Evolutionary conservation across 2,329 filamentous ascomycete genomes (phyloP), one percentile per base, ranked within the genome.

Genomic region (Canariomyces notabilis): DNA sequence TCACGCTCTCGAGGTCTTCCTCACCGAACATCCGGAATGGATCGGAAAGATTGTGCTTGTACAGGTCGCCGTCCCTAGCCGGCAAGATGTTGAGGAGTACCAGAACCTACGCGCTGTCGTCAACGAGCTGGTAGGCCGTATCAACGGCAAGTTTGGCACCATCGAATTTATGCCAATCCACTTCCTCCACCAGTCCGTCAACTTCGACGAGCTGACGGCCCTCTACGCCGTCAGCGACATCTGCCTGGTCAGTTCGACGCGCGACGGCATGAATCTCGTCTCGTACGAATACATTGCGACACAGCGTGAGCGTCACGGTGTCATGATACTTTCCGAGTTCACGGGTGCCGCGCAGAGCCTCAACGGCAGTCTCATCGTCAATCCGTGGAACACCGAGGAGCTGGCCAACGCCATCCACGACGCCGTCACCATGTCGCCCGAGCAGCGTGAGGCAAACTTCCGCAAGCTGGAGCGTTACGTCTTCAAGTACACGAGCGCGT

Each of bases 121-220:
- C 62, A 98, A 97, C 65, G 93, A 98, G 71, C 79, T 97, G 9
- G 91, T 97, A 12, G 93, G 93, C 31, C 82, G 91, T 51, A 97
- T 98, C 71, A 98, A 98, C 63, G 93, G 93, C 61, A 89, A 87
- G 64, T 97, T 96, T 61, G 90, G 91, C 64, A 96, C 90, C 23
- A 85, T 97, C 61, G 91, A 97, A 67, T 97, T 96, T 71, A 96
- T 95, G 85, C 93, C 93, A 1, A 97, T 98, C 58, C 93, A 97
- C 68, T 97, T 96, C 72, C 83, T 97, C 60, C 93, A 97, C 72
- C 94, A 96, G 70, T 95, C 88, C 4, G 89, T 97, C 61, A 82
- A 82, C 39, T 96, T 97, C 58, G 89, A 96, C 57, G 93, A 97
- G 69, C 80, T 98, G 29, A 90, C 94, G 40, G 90, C 90, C 0